These are phyloP conservation scores for Colletotrichum salicis DNA, from an alignment of 2,329 filamentous ascomycete species.

Conservation along the genomic window DNA sequence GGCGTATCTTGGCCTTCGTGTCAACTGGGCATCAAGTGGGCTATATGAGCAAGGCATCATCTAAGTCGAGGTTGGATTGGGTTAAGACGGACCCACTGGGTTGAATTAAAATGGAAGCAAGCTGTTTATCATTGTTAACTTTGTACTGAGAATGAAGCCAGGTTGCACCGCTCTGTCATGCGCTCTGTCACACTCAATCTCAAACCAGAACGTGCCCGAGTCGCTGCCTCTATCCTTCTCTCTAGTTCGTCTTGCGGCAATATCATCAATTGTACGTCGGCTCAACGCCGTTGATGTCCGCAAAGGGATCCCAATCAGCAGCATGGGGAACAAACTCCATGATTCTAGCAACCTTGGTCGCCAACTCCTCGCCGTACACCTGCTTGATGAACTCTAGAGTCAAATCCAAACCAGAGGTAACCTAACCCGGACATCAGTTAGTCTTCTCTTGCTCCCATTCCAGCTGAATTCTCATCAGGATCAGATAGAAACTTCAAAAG, in stretches of 20 bases:
- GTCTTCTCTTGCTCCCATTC: not conserved
- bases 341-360: constrained; percentile 54
- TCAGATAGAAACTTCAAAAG: not conserved
- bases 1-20: no score
- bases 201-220: not conserved
- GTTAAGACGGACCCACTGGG: no score
- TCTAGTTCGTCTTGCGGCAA: not conserved
- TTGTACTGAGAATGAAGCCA: not conserved
- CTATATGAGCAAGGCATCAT: no score
- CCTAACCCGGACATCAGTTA: constrained; percentile 36
- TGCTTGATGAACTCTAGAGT: constrained; percentile 48
- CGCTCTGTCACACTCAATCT: not conserved
- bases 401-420: constrained; percentile 50
- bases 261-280: constrained; percentile 34
- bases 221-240: not conserved
- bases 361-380: constrained; percentile 62
- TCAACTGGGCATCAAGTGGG: no score
- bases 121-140: not conserved
- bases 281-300: constrained; percentile 39
- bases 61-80: no score
- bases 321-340: constrained; percentile 62
- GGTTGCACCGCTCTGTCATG: not conserved
- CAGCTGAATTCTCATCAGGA: no score
- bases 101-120: no score
- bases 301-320: constrained; percentile 44